Conservation (phyloP, 176 grass and related monocot species). For the Oryza glaberrima region DNA sequence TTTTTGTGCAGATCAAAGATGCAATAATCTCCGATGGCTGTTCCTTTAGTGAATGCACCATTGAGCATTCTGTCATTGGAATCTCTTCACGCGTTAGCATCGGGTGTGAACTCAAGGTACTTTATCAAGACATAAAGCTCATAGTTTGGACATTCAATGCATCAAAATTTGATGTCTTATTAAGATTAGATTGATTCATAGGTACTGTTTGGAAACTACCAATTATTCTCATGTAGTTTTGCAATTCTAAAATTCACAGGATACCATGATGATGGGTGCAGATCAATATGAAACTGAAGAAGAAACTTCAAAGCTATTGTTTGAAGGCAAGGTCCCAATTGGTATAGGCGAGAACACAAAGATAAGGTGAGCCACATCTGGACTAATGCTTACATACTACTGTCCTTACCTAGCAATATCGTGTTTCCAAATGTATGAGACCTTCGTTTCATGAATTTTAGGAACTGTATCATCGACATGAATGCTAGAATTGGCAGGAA, state of each 20-base stretch:
- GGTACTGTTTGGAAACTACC: neutral
- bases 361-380: slow-evolving; percentile 53
- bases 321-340: slow-evolving; percentile 59
- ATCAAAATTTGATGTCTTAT: neutral
- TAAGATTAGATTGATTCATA: neutral
- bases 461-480: slow-evolving; percentile 86
- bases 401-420: neutral
- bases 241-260: slow-evolving; percentile 38
- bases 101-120: slow-evolving; percentile 61
- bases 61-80: slow-evolving; percentile 68
- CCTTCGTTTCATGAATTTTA: slow-evolving; percentile 23
- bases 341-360: slow-evolving; percentile 75
- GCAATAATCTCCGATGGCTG: slow-evolving; percentile 74
- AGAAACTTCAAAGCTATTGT: slow-evolving; percentile 51
- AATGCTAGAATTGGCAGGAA: slow-evolving; percentile 75
- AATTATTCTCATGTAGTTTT: neutral
- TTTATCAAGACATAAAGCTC: neutral
- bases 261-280: slow-evolving; percentile 84
- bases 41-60: slow-evolving; percentile 62
- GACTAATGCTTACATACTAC: neutral
- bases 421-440: neutral
- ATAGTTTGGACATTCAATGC: neutral
- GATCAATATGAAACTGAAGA: slow-evolving; percentile 67
- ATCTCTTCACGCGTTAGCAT: slow-evolving; percentile 58
- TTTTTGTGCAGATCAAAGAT: slow-evolving; percentile 48